These are phyloP conservation scores for Karstenula rhodostoma DNA, from an alignment of 2,329 filamentous ascomycete genomes.

Conservation along the genomic window DNA sequence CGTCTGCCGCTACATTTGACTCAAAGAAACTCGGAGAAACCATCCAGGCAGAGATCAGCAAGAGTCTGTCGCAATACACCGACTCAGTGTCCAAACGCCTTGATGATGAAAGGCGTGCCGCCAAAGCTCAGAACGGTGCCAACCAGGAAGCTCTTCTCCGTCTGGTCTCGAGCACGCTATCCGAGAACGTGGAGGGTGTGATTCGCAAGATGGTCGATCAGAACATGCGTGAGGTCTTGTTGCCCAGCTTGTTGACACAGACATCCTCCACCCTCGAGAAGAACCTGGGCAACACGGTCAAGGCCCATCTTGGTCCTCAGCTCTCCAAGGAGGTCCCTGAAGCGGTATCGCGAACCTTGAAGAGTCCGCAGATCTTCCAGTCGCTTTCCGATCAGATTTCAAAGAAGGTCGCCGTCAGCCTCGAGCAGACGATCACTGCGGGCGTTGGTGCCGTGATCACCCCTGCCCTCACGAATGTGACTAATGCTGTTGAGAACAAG, in stretches of 20 bases:
- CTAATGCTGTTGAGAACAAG: constrained; percentile 72
- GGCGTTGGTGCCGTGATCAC: constrained; percentile 62
- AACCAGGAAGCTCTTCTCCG: constrained; percentile 75
- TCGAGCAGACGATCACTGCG: constrained; percentile 74
- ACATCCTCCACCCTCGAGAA: constrained; percentile 74
- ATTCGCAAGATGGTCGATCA: constrained; percentile 78
- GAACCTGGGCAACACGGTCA: constrained; percentile 73
- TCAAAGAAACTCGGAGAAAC: constrained; percentile 63
- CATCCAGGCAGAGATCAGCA: constrained; percentile 59
- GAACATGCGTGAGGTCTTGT: constrained; percentile 79
- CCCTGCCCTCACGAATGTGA: constrained; percentile 72
- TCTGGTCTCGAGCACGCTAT: constrained; percentile 72
- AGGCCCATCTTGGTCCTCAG: constrained; percentile 69
- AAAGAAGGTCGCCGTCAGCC: constrained; percentile 69
- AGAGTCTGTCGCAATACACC: constrained; percentile 57
- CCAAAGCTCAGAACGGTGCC: constrained; percentile 68
- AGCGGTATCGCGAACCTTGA: constrained; percentile 71
- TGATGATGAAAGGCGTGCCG: constrained; percentile 73
- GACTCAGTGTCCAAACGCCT: constrained; percentile 66
- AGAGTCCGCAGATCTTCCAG: constrained; percentile 76
- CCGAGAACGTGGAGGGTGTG: constrained; percentile 77
- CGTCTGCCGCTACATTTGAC: constrained; percentile 46
- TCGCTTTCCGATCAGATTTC: constrained; percentile 76
- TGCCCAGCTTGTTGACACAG: constrained; percentile 73
- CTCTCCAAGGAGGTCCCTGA: constrained; percentile 79